These are phyloP conservation scores for Russula compacta DNA, from an alignment of 768 basidiomycete species.

Conservation along the genomic window DNA sequence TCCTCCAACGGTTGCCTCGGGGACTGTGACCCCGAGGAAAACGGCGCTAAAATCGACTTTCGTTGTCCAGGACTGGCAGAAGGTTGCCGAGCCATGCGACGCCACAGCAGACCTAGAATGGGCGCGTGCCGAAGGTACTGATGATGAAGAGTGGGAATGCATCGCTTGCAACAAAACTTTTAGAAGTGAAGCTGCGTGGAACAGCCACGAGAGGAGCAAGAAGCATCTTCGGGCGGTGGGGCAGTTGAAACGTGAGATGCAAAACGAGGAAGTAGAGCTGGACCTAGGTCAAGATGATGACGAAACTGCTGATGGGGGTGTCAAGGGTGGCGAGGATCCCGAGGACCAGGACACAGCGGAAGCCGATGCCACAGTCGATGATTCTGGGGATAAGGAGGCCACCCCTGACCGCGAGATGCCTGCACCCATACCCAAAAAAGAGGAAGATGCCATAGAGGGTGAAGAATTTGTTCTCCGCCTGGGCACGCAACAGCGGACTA, in stretches of 20 bases:
- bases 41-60: constrained; percentile 36
- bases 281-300: constrained; percentile 21
- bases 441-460: background rate
- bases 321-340: constrained; percentile 1
- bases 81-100: constrained; percentile 34
- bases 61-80: constrained; percentile 90
- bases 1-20: constrained; percentile 15
- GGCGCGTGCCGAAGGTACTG: constrained; percentile 61
- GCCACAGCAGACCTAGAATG: constrained; percentile 62
- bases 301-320: constrained; percentile 7
- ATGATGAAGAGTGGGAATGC: constrained; percentile 85
- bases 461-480: background rate
- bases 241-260: constrained; percentile 67
- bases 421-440: background rate
- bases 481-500: constrained; percentile 1
- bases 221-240: constrained; percentile 89
- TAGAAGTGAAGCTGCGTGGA: constrained; percentile 87
- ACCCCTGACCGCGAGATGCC: constrained; percentile 4
- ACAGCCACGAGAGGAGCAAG: constrained; percentile 91
- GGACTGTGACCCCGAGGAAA: constrained; percentile 26
- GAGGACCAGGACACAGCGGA: background rate
- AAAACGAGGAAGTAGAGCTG: constrained; percentile 59
- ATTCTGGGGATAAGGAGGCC: background rate
- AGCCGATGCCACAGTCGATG: background rate
- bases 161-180: constrained; percentile 90